Base-by-base conservation (phyloP, 345 rosid species). In the Carallia brachiata region DNA sequence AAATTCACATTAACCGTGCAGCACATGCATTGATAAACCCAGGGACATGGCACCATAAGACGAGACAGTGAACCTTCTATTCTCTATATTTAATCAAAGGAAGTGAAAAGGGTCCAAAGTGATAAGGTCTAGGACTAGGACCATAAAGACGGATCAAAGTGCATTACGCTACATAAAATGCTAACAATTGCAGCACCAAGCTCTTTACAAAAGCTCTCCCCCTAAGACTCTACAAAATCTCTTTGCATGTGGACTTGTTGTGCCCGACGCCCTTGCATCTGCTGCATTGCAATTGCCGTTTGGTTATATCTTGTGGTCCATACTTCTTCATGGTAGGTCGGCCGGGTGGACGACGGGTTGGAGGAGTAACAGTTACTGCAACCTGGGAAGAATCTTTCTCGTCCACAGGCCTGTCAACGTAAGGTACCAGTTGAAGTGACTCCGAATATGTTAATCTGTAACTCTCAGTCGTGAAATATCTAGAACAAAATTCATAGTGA, bases 181-280 rank as follows among this genome's bases (percentile, higher is more conserved):
- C 47, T 47, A 72, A 61, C 50, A 77, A 83, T 74, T 63, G 78
- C 80, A 53, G 67, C 13, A 40, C 70, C 70, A 58, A 64, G 58
- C n/a, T 52, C 61, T 75, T 65, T 74, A 56, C 64, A 68, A 55
- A 62, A 54, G 52, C 31, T 68, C 78, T 28, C 34, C 34, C 34
- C 62, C 82, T 80, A 73, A 56, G 75, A 76, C 76, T 65, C 81
- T 80, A 85, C 79, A 75, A 83, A 67, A 74, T 57, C 57, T 83
- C 96, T 85, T 91, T 94, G 90, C 98, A 94, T 67, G 98, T 94
- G 30, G 97, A 91, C 84, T 94, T 94, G 83, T 91, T 91, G 79
- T 94, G 98, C 62, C 97, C 98, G 31, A 88, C 87, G 69, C 97
- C 97, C 82, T 91, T 94, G 93, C 98, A 94, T 81, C 81, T 87